Evolutionary conservation across 257 asterid genomes (phyloP).

Genomic region (Ajuga chamaepitys): DNA sequence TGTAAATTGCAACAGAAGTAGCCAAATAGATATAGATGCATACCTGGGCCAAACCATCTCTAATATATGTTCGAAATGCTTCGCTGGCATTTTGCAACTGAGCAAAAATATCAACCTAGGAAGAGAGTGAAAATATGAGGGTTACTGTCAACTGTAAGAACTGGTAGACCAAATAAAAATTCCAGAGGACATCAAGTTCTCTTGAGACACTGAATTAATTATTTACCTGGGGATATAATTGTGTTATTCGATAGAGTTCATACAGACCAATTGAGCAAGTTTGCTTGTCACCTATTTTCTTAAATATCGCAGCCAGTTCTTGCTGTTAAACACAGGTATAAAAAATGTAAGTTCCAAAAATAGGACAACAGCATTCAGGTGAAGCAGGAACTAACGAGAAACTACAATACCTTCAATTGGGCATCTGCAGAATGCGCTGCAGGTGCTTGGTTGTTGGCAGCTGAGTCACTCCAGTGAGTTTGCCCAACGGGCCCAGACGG

Average conservation of each 20-base stretch:
- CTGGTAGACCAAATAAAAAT: too few relatives aligned
- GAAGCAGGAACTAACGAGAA: not conserved
- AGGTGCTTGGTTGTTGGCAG: slow-evolving; percentile 73
- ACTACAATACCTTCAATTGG: slow-evolving; percentile 70
- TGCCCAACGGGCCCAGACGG: slow-evolving; percentile 92
- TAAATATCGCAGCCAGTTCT: slow-evolving; percentile 95
- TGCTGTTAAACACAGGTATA: slow-evolving; percentile 50
- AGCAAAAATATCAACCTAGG: slow-evolving; percentile 90
- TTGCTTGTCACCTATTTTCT: slow-evolving; percentile 99
- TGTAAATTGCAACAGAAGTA: not conserved
- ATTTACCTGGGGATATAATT: slow-evolving; percentile 84
- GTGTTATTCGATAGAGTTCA: slow-evolving; percentile 93
- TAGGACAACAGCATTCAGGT: not conserved
- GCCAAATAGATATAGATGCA: slow-evolving; percentile 5
- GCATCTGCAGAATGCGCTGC: slow-evolving; percentile 85
- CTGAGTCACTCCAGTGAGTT: slow-evolving; percentile 93
- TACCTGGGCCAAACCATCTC: slow-evolving; percentile 98
- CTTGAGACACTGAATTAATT: not conserved
- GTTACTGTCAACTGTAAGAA: not conserved
- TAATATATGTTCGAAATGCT: slow-evolving; percentile 87
- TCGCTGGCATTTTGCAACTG: slow-evolving; percentile 99
- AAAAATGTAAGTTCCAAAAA: not conserved
- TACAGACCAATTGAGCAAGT: slow-evolving; percentile 96
- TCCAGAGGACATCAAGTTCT: not conserved
- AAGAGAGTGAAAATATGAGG: slow-evolving; percentile 8